Percentiles rank a stretch among this genome's conserved stretches.
Evolutionary conservation across 1,139 yeast genomes (phyloP).

Genomic region (Citeromyces siamensis): DNA sequence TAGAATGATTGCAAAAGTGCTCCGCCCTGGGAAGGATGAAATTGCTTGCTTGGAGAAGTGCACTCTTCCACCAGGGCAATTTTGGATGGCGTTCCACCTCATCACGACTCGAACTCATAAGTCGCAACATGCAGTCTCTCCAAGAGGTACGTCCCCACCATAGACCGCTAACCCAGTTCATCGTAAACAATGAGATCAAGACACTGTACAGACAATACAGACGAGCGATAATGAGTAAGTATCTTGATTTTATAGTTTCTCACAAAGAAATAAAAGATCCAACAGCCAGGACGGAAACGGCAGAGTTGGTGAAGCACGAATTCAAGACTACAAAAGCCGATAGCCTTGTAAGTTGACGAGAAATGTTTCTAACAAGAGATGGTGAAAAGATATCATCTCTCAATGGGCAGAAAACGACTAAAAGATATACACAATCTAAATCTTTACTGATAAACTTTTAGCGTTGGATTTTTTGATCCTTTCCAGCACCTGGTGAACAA

Average conservation of each 20-base stretch:
- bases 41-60: too few relatives aligned
- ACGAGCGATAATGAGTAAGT: not conserved
- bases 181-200: not conserved
- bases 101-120: too few relatives aligned
- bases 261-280: not conserved
- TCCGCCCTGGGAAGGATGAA: too few relatives aligned
- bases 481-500: not conserved
- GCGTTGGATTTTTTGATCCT: not conserved
- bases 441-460: not conserved
- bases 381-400: not conserved
- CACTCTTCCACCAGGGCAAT: too few relatives aligned
- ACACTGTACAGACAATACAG: not conserved
- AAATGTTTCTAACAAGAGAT: not conserved
- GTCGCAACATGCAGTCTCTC: not conserved
- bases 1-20: too few relatives aligned
- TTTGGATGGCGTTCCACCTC: too few relatives aligned
- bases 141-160: not conserved
- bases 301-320: not conserved
- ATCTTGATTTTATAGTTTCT: not conserved
- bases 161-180: not conserved
- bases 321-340: slow-evolving; percentile 1
- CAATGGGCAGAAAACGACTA: not conserved
- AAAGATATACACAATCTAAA: not conserved
- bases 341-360: not conserved
- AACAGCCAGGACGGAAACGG: not conserved